Conservation (phyloP, 306 rosid species). For the Astragalus glycyphyllos region DNA sequence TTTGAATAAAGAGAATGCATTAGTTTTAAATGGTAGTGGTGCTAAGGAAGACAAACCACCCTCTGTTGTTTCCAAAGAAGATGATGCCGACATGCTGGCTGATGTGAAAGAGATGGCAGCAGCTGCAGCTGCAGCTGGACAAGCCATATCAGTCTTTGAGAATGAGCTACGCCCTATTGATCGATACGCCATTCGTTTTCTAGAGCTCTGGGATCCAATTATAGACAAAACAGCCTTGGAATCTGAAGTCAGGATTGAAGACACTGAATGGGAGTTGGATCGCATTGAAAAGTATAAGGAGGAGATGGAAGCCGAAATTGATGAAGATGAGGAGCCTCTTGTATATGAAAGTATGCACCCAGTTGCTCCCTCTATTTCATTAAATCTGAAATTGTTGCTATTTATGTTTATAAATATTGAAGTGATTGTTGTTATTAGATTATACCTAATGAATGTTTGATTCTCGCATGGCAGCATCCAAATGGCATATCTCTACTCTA, state of each 20-base stretch:
- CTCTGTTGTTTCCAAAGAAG: constrained; percentile 62
- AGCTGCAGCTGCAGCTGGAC: constrained; percentile 94
- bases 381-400: constrained; percentile 3
- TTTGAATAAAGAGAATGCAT: constrained; percentile 61
- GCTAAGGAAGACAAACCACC: constrained; percentile 67
- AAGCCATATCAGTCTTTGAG: constrained; percentile 84
- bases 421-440: constrained; percentile 22
- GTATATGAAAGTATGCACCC: constrained; percentile 88
- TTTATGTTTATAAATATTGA: constrained; percentile 29
- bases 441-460: constrained; percentile 33
- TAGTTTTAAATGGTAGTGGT: constrained; percentile 53
- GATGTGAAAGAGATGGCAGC: constrained; percentile 98
- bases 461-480: constrained; percentile 8
- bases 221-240: constrained; percentile 83
- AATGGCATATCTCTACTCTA: constrained; percentile 6
- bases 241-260: constrained; percentile 89
- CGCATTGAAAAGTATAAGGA: constrained; percentile 96
- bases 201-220: constrained; percentile 96
- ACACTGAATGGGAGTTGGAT: constrained; percentile 98
- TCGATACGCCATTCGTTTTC: constrained; percentile 91
- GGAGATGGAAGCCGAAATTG: constrained; percentile 99
- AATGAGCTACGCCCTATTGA: constrained; percentile 90
- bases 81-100: constrained; percentile 90
- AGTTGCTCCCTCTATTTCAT: constrained; percentile 32
- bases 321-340: constrained; percentile 98